Evolutionary conservation across 768 basidiomycete genomes (phyloP).

Genomic region (Amanita rubescens): DNA sequence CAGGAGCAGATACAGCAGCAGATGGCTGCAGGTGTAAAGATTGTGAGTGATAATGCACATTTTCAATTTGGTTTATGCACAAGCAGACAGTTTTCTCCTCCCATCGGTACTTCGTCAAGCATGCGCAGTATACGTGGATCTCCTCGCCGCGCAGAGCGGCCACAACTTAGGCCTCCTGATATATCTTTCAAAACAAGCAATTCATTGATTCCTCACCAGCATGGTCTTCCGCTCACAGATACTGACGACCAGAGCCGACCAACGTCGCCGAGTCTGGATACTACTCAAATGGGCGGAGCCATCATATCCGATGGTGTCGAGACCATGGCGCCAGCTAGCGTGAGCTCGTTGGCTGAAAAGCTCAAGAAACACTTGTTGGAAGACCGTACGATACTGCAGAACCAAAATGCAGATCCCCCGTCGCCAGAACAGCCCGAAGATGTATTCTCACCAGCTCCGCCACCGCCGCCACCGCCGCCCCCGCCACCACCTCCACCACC

Average conservation of each 20-base stretch:
- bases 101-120: conserved; percentile 51
- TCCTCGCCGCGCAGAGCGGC: conserved; percentile 49
- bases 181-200: conserved; percentile 33
- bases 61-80: conserved; percentile 2
- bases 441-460: conserved; percentile 5
- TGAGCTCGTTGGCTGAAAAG: conserved; percentile 54
- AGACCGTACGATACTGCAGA: conserved; percentile 30
- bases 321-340: not conserved
- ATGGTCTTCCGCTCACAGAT: conserved; percentile 32
- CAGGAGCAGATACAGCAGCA: conserved; percentile 86
- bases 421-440: conserved; percentile 9
- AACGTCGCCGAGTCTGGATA: conserved; percentile 34
- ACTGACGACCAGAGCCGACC: conserved; percentile 37
- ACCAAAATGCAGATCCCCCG: not conserved
- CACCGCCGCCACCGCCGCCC: conserved; percentile 12
- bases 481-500: conserved; percentile 15
- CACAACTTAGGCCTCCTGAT: conserved; percentile 30
- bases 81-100: conserved; percentile 49
- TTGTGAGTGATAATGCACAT: conserved; percentile 37
- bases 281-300: conserved; percentile 51
- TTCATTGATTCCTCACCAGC: conserved; percentile 34
- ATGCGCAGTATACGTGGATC: conserved; percentile 66
- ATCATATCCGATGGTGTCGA: not conserved
- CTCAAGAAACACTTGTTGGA: conserved; percentile 50
- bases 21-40: conserved; percentile 62